Evolutionary conservation across 192 early-diverging fungal species (phyloP).

Genomic region (Helicostylum pulchrum): DNA sequence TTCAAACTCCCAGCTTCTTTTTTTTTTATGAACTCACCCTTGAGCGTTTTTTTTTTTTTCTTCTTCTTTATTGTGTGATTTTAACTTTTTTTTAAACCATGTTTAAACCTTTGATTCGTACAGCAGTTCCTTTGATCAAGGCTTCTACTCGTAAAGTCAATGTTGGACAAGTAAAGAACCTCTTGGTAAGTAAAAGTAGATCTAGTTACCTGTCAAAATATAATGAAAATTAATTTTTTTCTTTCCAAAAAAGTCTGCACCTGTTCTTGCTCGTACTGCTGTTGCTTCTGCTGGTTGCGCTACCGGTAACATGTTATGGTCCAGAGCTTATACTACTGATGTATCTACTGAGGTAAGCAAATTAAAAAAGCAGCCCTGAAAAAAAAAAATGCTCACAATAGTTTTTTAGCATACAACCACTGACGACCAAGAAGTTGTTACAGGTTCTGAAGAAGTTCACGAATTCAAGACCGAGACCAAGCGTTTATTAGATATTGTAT

Average conservation of each 20-base stretch:
- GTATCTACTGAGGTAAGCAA: too few species aligned
- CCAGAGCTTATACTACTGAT: too few species aligned
- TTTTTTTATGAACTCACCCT: background rate
- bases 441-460: constrained; percentile 30
- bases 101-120: constrained; percentile 20
- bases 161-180: background rate
- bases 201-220: background rate
- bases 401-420: background rate
- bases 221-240: too few species aligned
- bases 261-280: too few species aligned
- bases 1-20: background rate
- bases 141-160: background rate
- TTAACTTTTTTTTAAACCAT: constrained; percentile 1
- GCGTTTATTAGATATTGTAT: constrained; percentile 58
- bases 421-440: constrained; percentile 18
- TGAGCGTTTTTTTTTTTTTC: constrained; percentile 3
- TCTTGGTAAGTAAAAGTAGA: background rate
- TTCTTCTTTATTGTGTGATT: background rate
- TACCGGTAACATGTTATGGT: too few species aligned
- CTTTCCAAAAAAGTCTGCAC: too few species aligned
- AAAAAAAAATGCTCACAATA: too few species aligned
- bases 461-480: constrained; percentile 63
- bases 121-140: constrained; percentile 1
- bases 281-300: too few species aligned
- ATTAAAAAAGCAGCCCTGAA: too few species aligned